A percentile compares a stretch with the other conserved stretches of the same genome.
Conservation (phyloP, 1,284 basidiomycete species). For the Malassezia caprae region DNA sequence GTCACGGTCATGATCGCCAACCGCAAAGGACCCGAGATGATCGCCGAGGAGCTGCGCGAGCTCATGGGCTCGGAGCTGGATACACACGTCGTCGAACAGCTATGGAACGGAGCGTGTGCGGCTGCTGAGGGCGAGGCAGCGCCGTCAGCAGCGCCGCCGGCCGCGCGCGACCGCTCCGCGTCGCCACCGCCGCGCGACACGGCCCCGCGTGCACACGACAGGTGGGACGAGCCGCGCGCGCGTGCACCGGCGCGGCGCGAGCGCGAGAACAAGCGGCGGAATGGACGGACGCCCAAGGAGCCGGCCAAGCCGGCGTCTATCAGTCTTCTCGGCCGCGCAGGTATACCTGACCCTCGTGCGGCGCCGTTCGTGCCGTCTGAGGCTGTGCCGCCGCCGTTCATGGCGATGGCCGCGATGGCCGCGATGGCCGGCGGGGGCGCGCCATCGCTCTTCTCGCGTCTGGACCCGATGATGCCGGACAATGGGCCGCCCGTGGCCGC, state of each 20-base stretch:
- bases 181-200: constrained; percentile 7
- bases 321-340: constrained; percentile 38
- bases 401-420: background rate
- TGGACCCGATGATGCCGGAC: constrained; percentile 44
- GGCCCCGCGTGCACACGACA: background rate
- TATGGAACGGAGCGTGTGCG: constrained; percentile 29
- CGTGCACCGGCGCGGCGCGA: background rate
- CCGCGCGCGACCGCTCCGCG: background rate
- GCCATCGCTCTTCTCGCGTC: constrained; percentile 30
- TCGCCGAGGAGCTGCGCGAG: constrained; percentile 39
- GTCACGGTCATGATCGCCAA: constrained; percentile 48
- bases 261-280: background rate
- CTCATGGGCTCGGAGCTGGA: constrained; percentile 39
- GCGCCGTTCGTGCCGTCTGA: constrained; percentile 29
- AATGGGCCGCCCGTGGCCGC: constrained; percentile 15
- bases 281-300: background rate
- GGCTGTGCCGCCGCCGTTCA: background rate
- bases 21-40: constrained; percentile 34
- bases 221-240: background rate
- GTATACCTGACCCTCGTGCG: constrained; percentile 40
- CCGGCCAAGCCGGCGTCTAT: constrained; percentile 6
- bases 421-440: background rate
- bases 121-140: background rate
- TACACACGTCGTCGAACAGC: constrained; percentile 25
- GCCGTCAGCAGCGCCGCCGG: background rate